phyloP scores from a whole-genome alignment of 2,329 filamentous ascomycete genomes.

The Penicillium palitans region DNA sequence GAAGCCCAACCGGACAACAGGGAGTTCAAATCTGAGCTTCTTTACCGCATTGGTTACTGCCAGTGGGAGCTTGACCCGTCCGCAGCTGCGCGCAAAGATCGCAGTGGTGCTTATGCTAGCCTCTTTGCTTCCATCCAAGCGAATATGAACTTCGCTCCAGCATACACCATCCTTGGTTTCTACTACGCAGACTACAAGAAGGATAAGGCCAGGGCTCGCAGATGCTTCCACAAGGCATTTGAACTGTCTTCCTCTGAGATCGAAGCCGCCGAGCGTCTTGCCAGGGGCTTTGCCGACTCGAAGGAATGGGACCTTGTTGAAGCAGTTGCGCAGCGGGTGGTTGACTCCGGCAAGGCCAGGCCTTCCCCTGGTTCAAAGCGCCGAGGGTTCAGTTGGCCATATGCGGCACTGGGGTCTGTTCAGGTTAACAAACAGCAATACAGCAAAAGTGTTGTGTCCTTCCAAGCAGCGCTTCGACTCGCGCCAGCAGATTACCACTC shows the following conservation, averaged over 20 bases:
- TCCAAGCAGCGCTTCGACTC: constrained; percentile 83
- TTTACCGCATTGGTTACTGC: constrained; percentile 84
- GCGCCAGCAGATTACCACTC: constrained; percentile 87
- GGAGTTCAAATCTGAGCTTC: constrained; percentile 78
- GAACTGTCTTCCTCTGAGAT: constrained; percentile 87
- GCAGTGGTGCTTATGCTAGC: constrained; percentile 76
- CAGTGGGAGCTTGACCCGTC: constrained; percentile 81
- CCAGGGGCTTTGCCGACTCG: constrained; percentile 80
- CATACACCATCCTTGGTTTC: constrained; percentile 85
- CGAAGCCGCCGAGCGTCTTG: constrained; percentile 81
- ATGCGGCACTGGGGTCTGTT: constrained; percentile 87
- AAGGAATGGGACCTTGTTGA: constrained; percentile 97
- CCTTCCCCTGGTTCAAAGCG: constrained; percentile 90
- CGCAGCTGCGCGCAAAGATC: constrained; percentile 71
- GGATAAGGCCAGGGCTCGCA: constrained; percentile 81
- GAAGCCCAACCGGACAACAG: constrained; percentile 59
- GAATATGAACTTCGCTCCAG: constrained; percentile 82
- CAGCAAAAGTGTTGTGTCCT: constrained; percentile 82
- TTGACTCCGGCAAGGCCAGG: constrained; percentile 91
- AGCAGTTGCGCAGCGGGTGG: constrained; percentile 82
- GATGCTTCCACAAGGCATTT: constrained; percentile 94
- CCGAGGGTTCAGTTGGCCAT: constrained; percentile 93
- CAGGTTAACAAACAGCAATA: constrained; percentile 95
- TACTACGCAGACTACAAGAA: constrained; percentile 90
- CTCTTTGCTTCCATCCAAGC: constrained; percentile 83